Percentiles rank a stretch among this genome's conserved stretches.
phyloP scores from a whole-genome alignment of 306 rosid genomes.

The Herpetospermum pedunculosum region DNA sequence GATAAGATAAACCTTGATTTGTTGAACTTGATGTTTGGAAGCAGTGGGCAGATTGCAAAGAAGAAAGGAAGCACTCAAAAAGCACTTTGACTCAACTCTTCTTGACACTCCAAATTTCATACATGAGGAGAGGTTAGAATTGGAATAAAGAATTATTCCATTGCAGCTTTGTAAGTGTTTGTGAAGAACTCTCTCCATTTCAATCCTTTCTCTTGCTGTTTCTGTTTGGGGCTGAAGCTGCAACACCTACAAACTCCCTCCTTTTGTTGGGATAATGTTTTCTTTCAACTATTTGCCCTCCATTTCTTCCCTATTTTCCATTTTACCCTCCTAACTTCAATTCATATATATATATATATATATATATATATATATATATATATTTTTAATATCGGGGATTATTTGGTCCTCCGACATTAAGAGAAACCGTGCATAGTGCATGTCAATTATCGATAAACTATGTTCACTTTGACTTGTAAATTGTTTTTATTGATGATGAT shows the following conservation, averaged over 20 bases:
- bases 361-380: too few species aligned
- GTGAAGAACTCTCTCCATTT: constrained; percentile 1
- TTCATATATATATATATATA: too few species aligned
- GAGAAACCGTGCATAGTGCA: too few species aligned
- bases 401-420: too few species aligned
- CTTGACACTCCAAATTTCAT: neutral
- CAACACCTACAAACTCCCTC: neutral
- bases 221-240: neutral
- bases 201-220: neutral
- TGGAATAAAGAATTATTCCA: neutral
- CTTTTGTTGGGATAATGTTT: neutral
- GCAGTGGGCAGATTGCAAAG: neutral
- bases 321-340: neutral
- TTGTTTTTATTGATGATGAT: too few species aligned
- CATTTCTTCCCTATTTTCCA: neutral
- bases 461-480: too few species aligned
- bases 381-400: too few species aligned
- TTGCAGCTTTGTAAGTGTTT: neutral
- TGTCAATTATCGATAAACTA: too few species aligned
- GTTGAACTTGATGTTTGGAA: neutral
- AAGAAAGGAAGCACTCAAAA: neutral
- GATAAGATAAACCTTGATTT: neutral
- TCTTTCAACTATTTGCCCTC: neutral
- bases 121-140: neutral
- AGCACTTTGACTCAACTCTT: neutral